Percentiles rank a stretch among this genome's conserved stretches.
Conservation (phyloP, 495 filamentous ascomycete species). For the Penicillium paradoxum region DNA sequence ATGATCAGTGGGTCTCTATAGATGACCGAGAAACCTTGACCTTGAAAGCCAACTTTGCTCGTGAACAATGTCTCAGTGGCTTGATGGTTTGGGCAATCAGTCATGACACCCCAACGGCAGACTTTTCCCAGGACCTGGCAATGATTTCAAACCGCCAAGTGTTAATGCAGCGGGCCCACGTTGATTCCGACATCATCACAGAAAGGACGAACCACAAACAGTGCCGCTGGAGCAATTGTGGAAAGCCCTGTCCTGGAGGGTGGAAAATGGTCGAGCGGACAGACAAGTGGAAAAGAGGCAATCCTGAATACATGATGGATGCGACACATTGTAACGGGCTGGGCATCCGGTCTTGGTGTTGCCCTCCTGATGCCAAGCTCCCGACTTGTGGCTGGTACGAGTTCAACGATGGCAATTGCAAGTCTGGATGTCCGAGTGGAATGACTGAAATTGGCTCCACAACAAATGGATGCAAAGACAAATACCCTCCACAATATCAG, state of each 20-base stretch:
- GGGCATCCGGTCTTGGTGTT: too few relatives aligned
- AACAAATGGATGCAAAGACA: not conserved
- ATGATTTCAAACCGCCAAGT: not conserved
- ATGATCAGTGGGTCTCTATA: slow-evolving; percentile 42
- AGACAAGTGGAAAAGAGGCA: not conserved
- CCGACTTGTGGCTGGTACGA: not conserved
- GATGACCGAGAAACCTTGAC: slow-evolving; percentile 39
- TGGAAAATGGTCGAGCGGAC: not conserved
- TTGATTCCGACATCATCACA: not conserved
- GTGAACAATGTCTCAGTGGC: slow-evolving; percentile 35
- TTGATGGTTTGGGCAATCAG: slow-evolving; percentile 38
- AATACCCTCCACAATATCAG: not conserved
- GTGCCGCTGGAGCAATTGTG: not conserved
- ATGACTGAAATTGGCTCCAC: not conserved
- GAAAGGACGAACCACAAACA: not conserved
- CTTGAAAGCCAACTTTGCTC: slow-evolving; percentile 38
- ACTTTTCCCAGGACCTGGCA: not conserved
- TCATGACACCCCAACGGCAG: not conserved
- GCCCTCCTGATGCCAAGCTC: not conserved
- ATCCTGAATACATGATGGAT: too few relatives aligned
- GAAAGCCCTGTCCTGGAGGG: not conserved
- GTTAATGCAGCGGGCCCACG: not conserved
- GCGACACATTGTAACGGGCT: too few relatives aligned
- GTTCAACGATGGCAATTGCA: not conserved
- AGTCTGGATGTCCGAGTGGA: not conserved